phyloP scores from a whole-genome alignment of 768 basidiomycete genomes.

The Suillus discolor region DNA sequence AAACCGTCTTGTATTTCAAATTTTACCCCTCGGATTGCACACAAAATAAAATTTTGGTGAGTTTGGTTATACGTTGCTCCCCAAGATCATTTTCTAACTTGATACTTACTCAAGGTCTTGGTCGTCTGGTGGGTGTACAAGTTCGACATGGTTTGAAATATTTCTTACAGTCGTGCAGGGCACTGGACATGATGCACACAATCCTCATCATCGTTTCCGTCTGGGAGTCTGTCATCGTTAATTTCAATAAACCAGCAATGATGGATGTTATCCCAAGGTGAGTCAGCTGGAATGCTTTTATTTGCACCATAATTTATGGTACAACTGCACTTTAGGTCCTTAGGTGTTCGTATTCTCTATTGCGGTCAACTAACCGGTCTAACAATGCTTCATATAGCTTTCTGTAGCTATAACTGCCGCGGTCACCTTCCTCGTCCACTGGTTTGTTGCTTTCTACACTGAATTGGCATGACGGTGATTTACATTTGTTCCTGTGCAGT shows the following conservation, averaged over 20 bases:
- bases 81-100: not conserved
- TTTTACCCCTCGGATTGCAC: slow-evolving; percentile 30
- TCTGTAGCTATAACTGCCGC: slow-evolving; percentile 34
- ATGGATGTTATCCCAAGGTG: slow-evolving; percentile 34
- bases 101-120: slow-evolving; percentile 22
- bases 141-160: not conserved
- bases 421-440: slow-evolving; percentile 37
- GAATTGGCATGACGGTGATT: not conserved
- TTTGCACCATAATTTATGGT: not conserved
- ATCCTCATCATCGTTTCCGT: slow-evolving; percentile 25
- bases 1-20: slow-evolving; percentile 32
- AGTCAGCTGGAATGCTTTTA: not conserved
- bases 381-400: slow-evolving; percentile 18
- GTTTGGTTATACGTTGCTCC: not conserved
- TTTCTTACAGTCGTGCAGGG: slow-evolving; percentile 12
- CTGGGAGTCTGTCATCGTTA: slow-evolving; percentile 31
- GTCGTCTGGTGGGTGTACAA: slow-evolving; percentile 22
- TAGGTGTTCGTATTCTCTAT: slow-evolving; percentile 21
- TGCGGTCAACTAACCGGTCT: not conserved
- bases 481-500: slow-evolving; percentile 11
- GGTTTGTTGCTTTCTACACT: slow-evolving; percentile 17
- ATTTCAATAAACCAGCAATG: slow-evolving; percentile 24
- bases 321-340: slow-evolving; percentile 17
- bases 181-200: slow-evolving; percentile 31
- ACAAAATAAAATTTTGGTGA: slow-evolving; percentile 31